Percentiles rank a stretch among this genome's conserved stretches.
Evolutionary conservation across 2,329 filamentous ascomycete genomes (phyloP).

Genomic region (Hypoxylon sp.): DNA sequence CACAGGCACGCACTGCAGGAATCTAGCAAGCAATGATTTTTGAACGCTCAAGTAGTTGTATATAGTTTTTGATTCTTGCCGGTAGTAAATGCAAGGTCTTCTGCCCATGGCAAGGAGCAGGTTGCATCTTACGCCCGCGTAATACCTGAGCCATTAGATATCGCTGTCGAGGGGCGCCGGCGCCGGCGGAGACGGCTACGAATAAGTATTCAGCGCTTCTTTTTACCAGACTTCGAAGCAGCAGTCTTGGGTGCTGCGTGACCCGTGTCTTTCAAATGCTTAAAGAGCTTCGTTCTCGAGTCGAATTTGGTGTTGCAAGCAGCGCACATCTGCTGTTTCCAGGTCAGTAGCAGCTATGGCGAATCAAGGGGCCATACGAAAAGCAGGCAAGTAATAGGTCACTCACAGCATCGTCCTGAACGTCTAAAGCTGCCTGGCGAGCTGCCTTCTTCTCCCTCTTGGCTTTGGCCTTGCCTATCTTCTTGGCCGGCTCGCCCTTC

Average conservation of each 20-base stretch:
- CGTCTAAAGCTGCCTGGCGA: constrained; percentile 48
- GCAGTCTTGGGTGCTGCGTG: constrained; percentile 65
- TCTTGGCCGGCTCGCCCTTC: constrained; percentile 45
- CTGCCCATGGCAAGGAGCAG: no score
- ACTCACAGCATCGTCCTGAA: constrained; percentile 49
- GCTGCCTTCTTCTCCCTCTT: constrained; percentile 59
- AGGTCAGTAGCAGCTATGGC: constrained; percentile 5
- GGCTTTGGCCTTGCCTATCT: constrained; percentile 59
- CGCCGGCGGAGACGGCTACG: not conserved
- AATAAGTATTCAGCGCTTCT: constrained; percentile 45
- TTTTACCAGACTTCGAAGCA: constrained; percentile 46
- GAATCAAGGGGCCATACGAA: not conserved
- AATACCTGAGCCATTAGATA: no score
- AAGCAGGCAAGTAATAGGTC: not conserved
- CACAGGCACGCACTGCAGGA: constrained; percentile 32
- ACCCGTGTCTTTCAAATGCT: constrained; percentile 70
- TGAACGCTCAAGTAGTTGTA: not conserved
- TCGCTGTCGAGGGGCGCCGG: no score
- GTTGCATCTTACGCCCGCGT: no score
- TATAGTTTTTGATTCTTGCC: not conserved
- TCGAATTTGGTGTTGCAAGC: constrained; percentile 57
- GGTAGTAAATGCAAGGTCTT: no score
- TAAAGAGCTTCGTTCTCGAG: constrained; percentile 75
- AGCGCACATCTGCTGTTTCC: constrained; percentile 51
- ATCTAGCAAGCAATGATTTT: constrained; percentile 18